Percentiles rank a stretch among this genome's conserved stretches.
phyloP scores from a whole-genome alignment of 202 grass and related monocot species.

The Zizania palustris region DNA sequence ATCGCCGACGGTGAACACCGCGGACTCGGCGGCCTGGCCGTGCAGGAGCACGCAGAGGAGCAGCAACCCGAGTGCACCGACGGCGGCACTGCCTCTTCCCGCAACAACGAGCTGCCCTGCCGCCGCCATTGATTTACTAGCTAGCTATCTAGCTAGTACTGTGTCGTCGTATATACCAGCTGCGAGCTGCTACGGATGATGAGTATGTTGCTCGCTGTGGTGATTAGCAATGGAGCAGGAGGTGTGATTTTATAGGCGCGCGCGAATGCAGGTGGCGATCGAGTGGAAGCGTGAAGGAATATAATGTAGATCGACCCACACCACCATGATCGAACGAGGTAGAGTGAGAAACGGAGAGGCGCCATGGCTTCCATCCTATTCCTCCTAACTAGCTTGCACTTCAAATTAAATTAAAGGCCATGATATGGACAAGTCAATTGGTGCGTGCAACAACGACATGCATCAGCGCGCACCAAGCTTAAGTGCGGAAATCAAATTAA shows the following conservation, averaged over 20 bases:
- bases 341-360: slow-evolving; percentile 8
- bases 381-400: no score
- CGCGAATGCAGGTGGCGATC: not conserved
- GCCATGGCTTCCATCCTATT: slow-evolving; percentile 35
- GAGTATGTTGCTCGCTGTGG: slow-evolving; percentile 11
- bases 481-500: no score
- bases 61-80: slow-evolving; percentile 5
- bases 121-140: slow-evolving; percentile 14
- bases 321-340: not conserved
- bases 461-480: no score
- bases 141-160: no score
- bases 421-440: not conserved
- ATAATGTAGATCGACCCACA: not conserved
- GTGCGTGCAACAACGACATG: not conserved
- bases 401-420: not conserved
- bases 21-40: slow-evolving; percentile 41
- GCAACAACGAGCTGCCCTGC: not conserved
- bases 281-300: slow-evolving; percentile 45
- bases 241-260: slow-evolving; percentile 27
- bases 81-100: slow-evolving; percentile 60
- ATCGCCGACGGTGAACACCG: slow-evolving; percentile 72
- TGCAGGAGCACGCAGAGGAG: slow-evolving; percentile 60
- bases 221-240: slow-evolving; percentile 28
- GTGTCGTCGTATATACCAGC: no score
- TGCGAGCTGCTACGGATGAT: no score